These are phyloP conservation scores for Darksidea phi DNA, from an alignment of 495 filamentous ascomycete genomes.

Conservation along the genomic window DNA sequence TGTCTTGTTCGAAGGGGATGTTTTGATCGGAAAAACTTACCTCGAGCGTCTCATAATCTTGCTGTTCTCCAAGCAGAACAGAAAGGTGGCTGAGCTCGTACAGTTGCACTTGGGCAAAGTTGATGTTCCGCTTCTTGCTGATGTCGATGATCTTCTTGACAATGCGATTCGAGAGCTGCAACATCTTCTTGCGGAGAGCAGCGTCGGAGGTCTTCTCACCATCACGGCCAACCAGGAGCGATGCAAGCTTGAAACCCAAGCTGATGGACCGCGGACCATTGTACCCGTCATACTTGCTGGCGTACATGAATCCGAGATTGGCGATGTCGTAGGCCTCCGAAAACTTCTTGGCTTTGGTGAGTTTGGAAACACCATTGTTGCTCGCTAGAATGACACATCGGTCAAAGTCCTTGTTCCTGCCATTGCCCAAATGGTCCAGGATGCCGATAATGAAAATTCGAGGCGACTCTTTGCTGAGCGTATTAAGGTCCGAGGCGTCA, in stretches of 20 bases:
- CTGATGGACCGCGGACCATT: slow-evolving; percentile 21
- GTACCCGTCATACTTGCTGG: slow-evolving; percentile 25
- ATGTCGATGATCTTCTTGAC: slow-evolving; percentile 27
- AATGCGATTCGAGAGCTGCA: slow-evolving; percentile 28
- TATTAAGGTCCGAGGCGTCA: slow-evolving; percentile 13
- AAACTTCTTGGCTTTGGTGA: slow-evolving; percentile 27
- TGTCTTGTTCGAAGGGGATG: background rate
- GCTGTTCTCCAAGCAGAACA: slow-evolving; percentile 23
- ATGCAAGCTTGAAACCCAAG: slow-evolving; percentile 27
- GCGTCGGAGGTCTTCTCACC: slow-evolving; percentile 13
- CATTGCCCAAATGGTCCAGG: slow-evolving; percentile 19
- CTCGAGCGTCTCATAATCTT: slow-evolving; percentile 29
- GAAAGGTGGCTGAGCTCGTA: slow-evolving; percentile 19
- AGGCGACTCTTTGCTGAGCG: slow-evolving; percentile 24
- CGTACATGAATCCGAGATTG: slow-evolving; percentile 19
- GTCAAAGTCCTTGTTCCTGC: slow-evolving; percentile 18
- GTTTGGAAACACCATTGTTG: slow-evolving; percentile 16
- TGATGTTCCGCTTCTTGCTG: slow-evolving; percentile 20
- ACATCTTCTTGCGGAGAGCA: slow-evolving; percentile 25
- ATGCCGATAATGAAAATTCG: slow-evolving; percentile 31
- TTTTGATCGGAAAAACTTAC: slow-evolving; percentile 7
- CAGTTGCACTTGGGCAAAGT: slow-evolving; percentile 29
- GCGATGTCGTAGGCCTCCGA: slow-evolving; percentile 29
- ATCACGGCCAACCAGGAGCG: slow-evolving; percentile 20
- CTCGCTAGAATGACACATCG: slow-evolving; percentile 27